These are phyloP conservation scores for Kuraishia capsulata DNA, from an alignment of 805 yeast genomes.

Conservation along the genomic window DNA sequence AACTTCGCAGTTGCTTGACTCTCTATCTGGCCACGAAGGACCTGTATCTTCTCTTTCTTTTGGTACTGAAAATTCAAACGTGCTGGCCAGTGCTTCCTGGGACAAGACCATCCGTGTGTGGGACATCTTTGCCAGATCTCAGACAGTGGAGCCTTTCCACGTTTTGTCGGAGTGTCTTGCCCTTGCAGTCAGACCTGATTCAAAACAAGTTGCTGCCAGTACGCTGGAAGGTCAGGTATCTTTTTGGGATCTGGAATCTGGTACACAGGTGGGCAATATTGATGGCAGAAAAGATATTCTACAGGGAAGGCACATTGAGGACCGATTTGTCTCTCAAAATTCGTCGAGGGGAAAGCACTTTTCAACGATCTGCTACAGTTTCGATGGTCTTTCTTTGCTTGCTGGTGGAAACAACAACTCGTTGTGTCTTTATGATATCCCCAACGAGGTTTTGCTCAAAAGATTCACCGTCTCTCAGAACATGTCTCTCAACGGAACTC, in stretches of 20 bases:
- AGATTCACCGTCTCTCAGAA: constrained; percentile 81
- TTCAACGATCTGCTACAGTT: constrained; percentile 72
- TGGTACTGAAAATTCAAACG: constrained; percentile 48
- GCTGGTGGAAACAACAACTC: constrained; percentile 94
- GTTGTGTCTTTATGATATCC: constrained; percentile 83
- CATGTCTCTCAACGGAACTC: constrained; percentile 87
- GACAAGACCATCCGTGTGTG: constrained; percentile 90
- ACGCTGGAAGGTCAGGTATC: constrained; percentile 83
- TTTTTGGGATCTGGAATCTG: constrained; percentile 76
- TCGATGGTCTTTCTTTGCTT: constrained; percentile 79
- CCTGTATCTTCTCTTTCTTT: constrained; percentile 86
- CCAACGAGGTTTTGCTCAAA: constrained; percentile 76
- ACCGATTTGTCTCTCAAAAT: constrained; percentile 72
- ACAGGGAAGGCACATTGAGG: constrained; percentile 76
- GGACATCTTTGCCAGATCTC: constrained; percentile 84
- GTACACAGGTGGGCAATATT: constrained; percentile 70
- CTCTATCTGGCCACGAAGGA: constrained; percentile 89
- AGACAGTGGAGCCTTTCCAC: constrained; percentile 84
- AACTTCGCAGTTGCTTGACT: constrained; percentile 84
- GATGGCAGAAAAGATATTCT: constrained; percentile 85
- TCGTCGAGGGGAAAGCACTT: constrained; percentile 80
- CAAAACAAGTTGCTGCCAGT: constrained; percentile 81
- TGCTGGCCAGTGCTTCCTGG: constrained; percentile 91
- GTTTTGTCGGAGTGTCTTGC: constrained; percentile 77
- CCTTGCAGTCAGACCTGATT: constrained; percentile 82